Conservation (phyloP, 129 eudicot genomes). For the Silybum marianum region DNA sequence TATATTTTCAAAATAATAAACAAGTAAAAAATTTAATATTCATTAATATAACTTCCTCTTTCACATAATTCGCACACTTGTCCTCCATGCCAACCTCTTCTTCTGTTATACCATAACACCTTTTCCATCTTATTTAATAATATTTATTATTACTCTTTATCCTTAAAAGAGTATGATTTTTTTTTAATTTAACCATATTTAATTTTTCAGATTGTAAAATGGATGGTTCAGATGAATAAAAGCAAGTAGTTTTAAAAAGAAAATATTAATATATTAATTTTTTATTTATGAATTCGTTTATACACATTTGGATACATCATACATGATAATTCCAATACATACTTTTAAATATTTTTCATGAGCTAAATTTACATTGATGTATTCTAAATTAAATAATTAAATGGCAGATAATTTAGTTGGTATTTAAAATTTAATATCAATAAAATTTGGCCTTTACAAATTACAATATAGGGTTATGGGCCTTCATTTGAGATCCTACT, state of each 20-base stretch:
- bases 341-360: no score
- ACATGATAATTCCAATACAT: no score
- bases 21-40: neutral
- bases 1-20: neutral
- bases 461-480: no score
- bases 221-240: neutral
- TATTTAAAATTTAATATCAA: no score
- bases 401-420: no score
- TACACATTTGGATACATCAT: no score
- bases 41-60: constrained; percentile 3
- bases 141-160: neutral
- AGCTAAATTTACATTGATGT: no score
- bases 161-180: neutral
- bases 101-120: neutral
- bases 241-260: neutral
- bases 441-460: no score
- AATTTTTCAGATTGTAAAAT: neutral
- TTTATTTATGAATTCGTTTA: no score
- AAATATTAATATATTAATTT: no score
- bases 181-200: neutral
- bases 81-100: constrained; percentile 29
- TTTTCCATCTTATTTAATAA: neutral
- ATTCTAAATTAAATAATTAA: no score
- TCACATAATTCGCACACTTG: constrained; percentile 30
- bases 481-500: no score